phyloP scores from a whole-genome alignment of 352 stramenopile species.

The Paralagenidium karlingii region DNA sequence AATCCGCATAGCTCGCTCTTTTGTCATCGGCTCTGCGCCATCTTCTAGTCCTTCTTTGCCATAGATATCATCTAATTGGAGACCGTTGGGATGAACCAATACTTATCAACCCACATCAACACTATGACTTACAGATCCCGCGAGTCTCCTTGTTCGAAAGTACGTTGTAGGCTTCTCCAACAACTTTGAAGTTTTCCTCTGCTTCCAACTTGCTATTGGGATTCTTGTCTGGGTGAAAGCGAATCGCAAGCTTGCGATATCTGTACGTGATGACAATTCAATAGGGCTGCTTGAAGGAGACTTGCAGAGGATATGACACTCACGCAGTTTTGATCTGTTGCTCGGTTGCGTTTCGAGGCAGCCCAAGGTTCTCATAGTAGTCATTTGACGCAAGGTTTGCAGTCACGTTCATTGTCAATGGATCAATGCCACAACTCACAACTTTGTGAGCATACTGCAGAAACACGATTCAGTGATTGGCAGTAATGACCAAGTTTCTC shows the following conservation, averaged over 20 bases:
- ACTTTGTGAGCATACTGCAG: too few relatives aligned
- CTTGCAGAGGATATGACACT: slow-evolving; percentile 5
- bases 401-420: too few relatives aligned
- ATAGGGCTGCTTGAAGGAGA: neutral
- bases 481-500: too few relatives aligned
- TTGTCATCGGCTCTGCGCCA: slow-evolving; percentile 71
- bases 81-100: neutral
- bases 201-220: slow-evolving; percentile 64
- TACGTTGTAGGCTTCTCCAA: slow-evolving; percentile 90
- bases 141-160: slow-evolving; percentile 85
- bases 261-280: slow-evolving; percentile 17
- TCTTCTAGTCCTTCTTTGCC: slow-evolving; percentile 87
- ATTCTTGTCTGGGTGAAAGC: slow-evolving; percentile 91
- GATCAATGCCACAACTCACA: too few relatives aligned
- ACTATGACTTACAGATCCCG: slow-evolving; percentile 62
- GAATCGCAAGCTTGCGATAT: slow-evolving; percentile 87
- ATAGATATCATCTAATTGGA: slow-evolving; percentile 83
- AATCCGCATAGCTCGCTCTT: slow-evolving; percentile 68
- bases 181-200: slow-evolving; percentile 90
- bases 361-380: slow-evolving; percentile 82
- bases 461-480: too few relatives aligned
- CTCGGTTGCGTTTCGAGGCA: slow-evolving; percentile 43
- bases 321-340: slow-evolving; percentile 81
- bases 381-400: slow-evolving; percentile 52
- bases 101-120: neutral